Evolutionary conservation across 331 rosid species (phyloP).

Genomic region (Pyracantha coccinea): DNA sequence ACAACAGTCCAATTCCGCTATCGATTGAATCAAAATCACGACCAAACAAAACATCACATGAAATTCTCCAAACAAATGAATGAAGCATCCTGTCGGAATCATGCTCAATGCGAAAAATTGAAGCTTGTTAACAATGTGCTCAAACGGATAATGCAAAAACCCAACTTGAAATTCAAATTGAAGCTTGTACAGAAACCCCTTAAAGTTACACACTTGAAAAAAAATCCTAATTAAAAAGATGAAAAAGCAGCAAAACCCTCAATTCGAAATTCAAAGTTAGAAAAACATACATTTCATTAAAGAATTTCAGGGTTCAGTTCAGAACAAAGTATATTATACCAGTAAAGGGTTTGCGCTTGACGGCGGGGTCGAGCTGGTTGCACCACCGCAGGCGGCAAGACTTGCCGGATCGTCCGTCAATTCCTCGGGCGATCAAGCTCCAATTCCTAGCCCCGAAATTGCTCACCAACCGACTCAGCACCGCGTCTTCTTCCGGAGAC

Average conservation of each 20-base stretch:
- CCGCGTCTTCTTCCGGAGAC: constrained; percentile 69
- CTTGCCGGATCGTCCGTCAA: constrained; percentile 66
- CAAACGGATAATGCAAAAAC: neutral
- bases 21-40: neutral
- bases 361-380: constrained; percentile 91
- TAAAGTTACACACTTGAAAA: neutral
- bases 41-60: neutral
- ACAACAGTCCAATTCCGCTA: neutral
- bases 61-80: neutral
- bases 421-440: constrained; percentile 67
- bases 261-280: neutral
- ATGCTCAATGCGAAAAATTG: neutral
- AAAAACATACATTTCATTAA: neutral
- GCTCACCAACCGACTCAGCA: constrained; percentile 44
- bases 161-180: neutral
- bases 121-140: neutral
- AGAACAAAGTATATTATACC: constrained; percentile 24
- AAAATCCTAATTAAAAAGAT: neutral
- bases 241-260: neutral
- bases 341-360: constrained; percentile 88
- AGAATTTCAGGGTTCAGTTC: neutral
- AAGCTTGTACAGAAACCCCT: neutral
- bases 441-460: constrained; percentile 74
- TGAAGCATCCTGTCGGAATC: neutral
- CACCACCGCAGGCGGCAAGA: constrained; percentile 97